Evolutionary conservation across 2,329 filamentous ascomycete species (phyloP).

Genomic region (Pseudogymnoascus sp.): DNA sequence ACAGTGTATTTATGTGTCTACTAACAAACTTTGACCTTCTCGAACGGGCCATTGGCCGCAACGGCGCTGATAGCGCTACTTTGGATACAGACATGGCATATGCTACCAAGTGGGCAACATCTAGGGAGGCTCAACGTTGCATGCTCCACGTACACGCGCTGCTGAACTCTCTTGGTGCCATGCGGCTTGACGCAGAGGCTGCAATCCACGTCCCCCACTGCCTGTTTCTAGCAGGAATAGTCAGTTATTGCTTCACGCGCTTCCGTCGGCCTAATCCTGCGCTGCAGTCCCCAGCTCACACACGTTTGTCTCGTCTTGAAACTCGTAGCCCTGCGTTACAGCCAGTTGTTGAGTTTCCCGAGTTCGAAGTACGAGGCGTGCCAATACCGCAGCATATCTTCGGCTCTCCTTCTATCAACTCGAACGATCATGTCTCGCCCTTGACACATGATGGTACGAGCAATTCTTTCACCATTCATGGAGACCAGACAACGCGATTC

Average conservation of each 20-base stretch:
- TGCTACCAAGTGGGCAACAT: constrained; percentile 12
- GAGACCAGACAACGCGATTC: background rate
- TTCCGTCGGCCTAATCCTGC: constrained; percentile 6
- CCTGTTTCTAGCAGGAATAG: constrained; percentile 14
- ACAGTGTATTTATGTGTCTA: constrained; percentile 18
- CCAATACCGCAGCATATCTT: constrained; percentile 11
- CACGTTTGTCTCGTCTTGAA: background rate
- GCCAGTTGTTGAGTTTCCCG: constrained; percentile 2
- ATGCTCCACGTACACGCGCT: constrained; percentile 17
- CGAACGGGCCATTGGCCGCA: constrained; percentile 16
- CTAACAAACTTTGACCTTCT: constrained; percentile 17
- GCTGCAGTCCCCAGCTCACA: no score
- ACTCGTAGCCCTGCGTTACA: background rate
- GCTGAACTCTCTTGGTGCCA: constrained; percentile 11
- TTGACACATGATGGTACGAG: background rate
- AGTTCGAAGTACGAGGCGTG: constrained; percentile 4
- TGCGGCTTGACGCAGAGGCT: constrained; percentile 14
- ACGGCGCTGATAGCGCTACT: background rate
- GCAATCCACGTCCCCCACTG: constrained; percentile 16
- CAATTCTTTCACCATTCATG: background rate
- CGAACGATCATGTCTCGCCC: background rate
- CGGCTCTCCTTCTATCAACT: constrained; percentile 6
- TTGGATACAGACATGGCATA: background rate
- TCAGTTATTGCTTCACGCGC: constrained; percentile 12
- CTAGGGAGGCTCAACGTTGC: constrained; percentile 13